Base-by-base conservation (phyloP, 2,329 filamentous ascomycete species). In the Chrysoporthe cubensis region DNA sequence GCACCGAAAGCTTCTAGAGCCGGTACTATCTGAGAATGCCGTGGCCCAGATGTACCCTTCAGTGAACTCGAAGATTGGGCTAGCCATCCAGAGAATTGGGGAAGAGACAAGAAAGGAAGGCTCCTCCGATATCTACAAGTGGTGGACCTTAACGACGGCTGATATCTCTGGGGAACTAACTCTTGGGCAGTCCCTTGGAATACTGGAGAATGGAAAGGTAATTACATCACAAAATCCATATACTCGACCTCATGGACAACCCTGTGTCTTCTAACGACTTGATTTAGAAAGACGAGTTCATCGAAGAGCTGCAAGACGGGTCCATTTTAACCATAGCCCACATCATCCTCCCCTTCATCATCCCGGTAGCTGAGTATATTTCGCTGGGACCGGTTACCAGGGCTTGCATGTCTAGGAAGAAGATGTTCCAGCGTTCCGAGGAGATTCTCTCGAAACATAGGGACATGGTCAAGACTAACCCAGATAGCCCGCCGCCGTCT, bases 111-210 rank as follows among this genome's bases (percentile, higher is more conserved):
- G 75, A 40, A 58, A 65, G 0, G 73, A 73, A 0, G 78, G 81
- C 0, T 75, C 69, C 0, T 77, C 76, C 0, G 84, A 88, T 69
- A 74, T 87, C 0, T 78, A 80, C 67, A 85, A 86, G 68, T 88
- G 85, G 85, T 84, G 79, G 76, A 74, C 81, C 4, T 85, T 85
- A 63, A 81, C 87, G 78, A 76, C 84, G 0, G 85, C 85, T 0
- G 86, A 88, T 71, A 75, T 86, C 0, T 84, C 87, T 61, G 83
- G 81, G 0, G 79, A 86, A 62, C 73, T 88, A 13, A 81, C 77
- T 1, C 88, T 88, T 72, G 85, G 86, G 0, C 80, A 87, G n/a
- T 83, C 83, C 0, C 87, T 88, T 67, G 74, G 76, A 0, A 83
- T 84, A 76, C 73, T 89, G 2, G 84, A 88, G 65, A 73, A 75